Conservation (phyloP, 805 yeast species). For the Limtongia smithiae region DNA sequence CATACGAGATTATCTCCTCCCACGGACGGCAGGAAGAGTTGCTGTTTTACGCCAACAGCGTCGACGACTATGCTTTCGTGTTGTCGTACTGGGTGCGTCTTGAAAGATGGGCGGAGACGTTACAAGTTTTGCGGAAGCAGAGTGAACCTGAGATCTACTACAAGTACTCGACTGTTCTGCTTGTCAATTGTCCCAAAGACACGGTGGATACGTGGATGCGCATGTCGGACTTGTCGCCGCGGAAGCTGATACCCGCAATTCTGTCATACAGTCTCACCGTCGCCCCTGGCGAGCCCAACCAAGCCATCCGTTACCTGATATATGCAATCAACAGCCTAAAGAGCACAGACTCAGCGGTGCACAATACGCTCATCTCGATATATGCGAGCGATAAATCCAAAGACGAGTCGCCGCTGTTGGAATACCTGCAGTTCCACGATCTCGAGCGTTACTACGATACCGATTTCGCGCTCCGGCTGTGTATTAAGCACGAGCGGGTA, state of each 20-base stretch:
- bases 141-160: conserved; percentile 53
- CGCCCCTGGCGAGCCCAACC: conserved; percentile 49
- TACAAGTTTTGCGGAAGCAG: conserved; percentile 52
- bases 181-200: conserved; percentile 62
- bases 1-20: conserved; percentile 65
- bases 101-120: conserved; percentile 71
- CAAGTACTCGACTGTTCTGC: conserved; percentile 62
- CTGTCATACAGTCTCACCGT: conserved; percentile 48
- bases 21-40: conserved; percentile 65
- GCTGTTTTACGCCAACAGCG: conserved; percentile 61
- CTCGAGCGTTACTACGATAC: conserved; percentile 49
- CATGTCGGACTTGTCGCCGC: conserved; percentile 51
- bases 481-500: conserved; percentile 55
- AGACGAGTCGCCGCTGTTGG: conserved; percentile 49
- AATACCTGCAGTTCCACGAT: conserved; percentile 47
- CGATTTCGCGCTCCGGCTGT: conserved; percentile 71
- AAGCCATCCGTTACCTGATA: conserved; percentile 61
- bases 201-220: conserved; percentile 81
- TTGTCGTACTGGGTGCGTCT: conserved; percentile 63
- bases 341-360: conserved; percentile 49
- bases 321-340: conserved; percentile 49
- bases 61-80: conserved; percentile 67
- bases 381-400: conserved; percentile 49
- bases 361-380: conserved; percentile 67
- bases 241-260: conserved; percentile 69